phyloP scores from a whole-genome alignment of 805 yeast species.

The Priceomyces medius region DNA sequence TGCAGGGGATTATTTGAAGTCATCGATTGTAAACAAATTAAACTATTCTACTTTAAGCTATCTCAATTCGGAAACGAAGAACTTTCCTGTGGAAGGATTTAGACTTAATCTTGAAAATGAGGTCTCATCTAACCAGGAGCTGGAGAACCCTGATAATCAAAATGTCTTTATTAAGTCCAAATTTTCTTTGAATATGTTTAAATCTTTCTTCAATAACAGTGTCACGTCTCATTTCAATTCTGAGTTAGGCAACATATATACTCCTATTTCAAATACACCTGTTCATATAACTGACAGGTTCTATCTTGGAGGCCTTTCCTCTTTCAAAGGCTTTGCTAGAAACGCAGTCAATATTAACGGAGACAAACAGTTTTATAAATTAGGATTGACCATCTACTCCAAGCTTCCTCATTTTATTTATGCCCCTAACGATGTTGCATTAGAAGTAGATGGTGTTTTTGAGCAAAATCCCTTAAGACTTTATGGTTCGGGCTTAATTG shows the following conservation, averaged over 20 bases:
- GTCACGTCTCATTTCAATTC: constrained; percentile 51
- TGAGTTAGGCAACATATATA: constrained; percentile 56
- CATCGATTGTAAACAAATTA: constrained; percentile 29
- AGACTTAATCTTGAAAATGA: constrained; percentile 66
- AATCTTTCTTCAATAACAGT: constrained; percentile 43
- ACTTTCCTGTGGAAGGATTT: constrained; percentile 48
- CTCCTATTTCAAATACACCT: constrained; percentile 21
- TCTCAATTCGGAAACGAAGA: constrained; percentile 23
- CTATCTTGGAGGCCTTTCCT: constrained; percentile 76
- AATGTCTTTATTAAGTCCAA: constrained; percentile 36
- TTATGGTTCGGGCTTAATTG: constrained; percentile 66
- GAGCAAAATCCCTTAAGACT: constrained; percentile 42
- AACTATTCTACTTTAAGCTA: constrained; percentile 20
- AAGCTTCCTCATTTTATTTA: constrained; percentile 51
- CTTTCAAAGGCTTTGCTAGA: constrained; percentile 65
- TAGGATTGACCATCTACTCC: constrained; percentile 58
- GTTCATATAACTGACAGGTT: constrained; percentile 77
- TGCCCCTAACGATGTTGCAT: constrained; percentile 14
- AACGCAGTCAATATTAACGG: constrained; percentile 76
- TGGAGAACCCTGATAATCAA: constrained; percentile 18
- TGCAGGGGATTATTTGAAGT: constrained; percentile 35
- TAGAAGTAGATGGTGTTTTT: constrained; percentile 10
- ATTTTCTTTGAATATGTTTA: constrained; percentile 28
- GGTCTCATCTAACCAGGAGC: constrained; percentile 32
- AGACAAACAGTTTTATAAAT: constrained; percentile 59